A percentile compares a stretch with the other conserved stretches of the same genome.
Evolutionary conservation across 805 yeast species (phyloP).

Genomic region (Yamadazyma paraphyllophila): DNA sequence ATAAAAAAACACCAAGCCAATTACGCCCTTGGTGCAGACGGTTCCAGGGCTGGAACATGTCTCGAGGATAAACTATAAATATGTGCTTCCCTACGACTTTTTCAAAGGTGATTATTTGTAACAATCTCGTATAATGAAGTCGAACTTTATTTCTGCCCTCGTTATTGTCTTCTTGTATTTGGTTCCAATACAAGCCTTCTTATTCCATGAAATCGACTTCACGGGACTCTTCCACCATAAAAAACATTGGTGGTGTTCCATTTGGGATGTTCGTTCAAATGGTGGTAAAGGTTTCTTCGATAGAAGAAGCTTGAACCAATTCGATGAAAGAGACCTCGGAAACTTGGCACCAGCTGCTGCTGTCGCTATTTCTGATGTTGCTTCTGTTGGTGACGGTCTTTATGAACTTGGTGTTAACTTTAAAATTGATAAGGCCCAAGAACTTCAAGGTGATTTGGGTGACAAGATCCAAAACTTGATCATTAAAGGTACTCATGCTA

Average conservation of each 20-base stretch:
- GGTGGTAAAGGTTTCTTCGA: not conserved
- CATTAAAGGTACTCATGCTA: conserved; percentile 21
- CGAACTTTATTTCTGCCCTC: conserved; percentile 5
- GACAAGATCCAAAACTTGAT: conserved; percentile 18
- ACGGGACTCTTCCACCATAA: not conserved
- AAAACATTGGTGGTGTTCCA: not conserved
- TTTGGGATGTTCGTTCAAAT: conserved; percentile 1
- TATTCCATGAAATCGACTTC: conserved; percentile 7
- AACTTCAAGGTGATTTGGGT: conserved; percentile 13
- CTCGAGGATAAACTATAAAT: not conserved
- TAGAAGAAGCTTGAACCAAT: not conserved
- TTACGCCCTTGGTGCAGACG: too few species aligned
- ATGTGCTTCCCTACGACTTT: not conserved
- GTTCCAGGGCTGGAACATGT: not conserved
- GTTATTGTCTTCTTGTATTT: conserved; percentile 3
- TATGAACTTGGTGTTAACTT: conserved; percentile 23
- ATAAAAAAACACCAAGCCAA: too few species aligned
- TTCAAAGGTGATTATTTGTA: not conserved
- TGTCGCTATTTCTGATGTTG: conserved; percentile 22
- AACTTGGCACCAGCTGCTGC: conserved; percentile 20
- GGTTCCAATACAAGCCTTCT: conserved; percentile 4
- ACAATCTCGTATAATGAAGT: not conserved
- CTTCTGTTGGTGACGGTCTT: conserved; percentile 16
- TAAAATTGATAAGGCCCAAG: conserved; percentile 20
- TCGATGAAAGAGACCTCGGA: conserved; percentile 5